Base-by-base conservation (phyloP, 345 rosid genomes). In the Laguncularia racemosa region DNA sequence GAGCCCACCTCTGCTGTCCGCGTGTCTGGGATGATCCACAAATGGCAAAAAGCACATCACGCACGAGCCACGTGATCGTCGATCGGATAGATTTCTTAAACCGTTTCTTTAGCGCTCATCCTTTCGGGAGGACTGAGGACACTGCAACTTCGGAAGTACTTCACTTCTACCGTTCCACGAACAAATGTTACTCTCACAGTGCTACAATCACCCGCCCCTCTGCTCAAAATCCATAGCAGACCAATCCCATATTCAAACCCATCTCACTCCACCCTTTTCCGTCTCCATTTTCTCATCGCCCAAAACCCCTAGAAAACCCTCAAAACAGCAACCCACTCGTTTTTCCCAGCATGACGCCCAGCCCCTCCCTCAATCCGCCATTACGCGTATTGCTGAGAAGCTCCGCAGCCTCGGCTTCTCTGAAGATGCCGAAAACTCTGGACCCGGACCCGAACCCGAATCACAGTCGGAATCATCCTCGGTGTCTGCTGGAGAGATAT, bases 321-420 rank as follows among this genome's bases (percentile, higher is more conserved):
- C 44, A 15, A 33, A 13, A 7, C 40, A 5, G 7, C 40, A 52
- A 44, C 38, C 70, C 51, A 18, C 64, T 13, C 71, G 16, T 15
- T 15, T 19, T 60, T 66, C 56, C 50, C 52, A 47, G 57, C 77
- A 69, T 70, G 65, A 65, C 64, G 48, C 69, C 38, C 56, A 64
- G 20, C 73, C 78, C 55, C 75, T 81, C 60, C 82, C 91, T 15
- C 78, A 75, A 28, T 80, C 91, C 48, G 95, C 96, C 49, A 92
- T 89, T 71, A 78, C 73, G 52, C 85, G 98, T 50, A 89, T 89
- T 50, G 96, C 98, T 13, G 91, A 92, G 44, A 92, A 92, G 86
- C 98, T 92, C 53, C 95, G 95, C 45, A 79, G 81, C 60, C 93
- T 92, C 17, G 98, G 98, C 28, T 74, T 82, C 70, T 70, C 81